Evolutionary conservation across 768 basidiomycete genomes (phyloP).

Genomic region (Podaxis carcinomalis): DNA sequence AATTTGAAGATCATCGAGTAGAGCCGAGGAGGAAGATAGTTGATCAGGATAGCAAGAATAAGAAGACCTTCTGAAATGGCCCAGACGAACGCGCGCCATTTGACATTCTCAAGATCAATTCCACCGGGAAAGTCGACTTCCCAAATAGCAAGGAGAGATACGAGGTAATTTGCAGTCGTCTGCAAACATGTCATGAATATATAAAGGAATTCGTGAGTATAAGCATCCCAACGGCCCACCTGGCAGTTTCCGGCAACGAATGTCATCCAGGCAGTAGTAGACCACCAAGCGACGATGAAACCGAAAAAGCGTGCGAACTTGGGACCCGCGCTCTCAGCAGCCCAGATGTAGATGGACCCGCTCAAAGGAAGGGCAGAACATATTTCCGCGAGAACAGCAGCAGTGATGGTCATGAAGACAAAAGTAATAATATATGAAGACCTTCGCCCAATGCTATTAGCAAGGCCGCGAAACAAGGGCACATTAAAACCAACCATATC

Average conservation of each 20-base stretch:
- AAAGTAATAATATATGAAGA: constrained; percentile 81
- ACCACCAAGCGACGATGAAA: constrained; percentile 92
- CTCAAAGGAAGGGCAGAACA: constrained; percentile 85
- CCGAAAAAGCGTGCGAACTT: constrained; percentile 85
- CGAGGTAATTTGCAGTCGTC: constrained; percentile 87
- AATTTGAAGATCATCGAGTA: constrained; percentile 80
- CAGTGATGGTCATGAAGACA: constrained; percentile 86
- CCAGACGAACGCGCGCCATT: constrained; percentile 87
- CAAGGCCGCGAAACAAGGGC: not conserved
- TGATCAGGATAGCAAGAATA: constrained; percentile 70
- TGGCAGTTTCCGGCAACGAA: constrained; percentile 88
- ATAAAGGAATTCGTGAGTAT: not conserved
- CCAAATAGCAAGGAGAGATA: constrained; percentile 80
- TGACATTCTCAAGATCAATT: constrained; percentile 60
- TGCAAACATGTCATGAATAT: constrained; percentile 23
- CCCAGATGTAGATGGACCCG: constrained; percentile 94
- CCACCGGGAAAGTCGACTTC: constrained; percentile 84
- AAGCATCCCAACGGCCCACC: constrained; percentile 32
- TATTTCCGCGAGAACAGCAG: constrained; percentile 82
- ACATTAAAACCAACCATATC: constrained; percentile 50
- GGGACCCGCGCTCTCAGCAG: constrained; percentile 86
- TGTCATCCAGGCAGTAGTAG: constrained; percentile 95
- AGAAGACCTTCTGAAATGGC: constrained; percentile 72
- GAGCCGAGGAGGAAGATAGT: constrained; percentile 73
- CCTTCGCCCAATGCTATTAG: constrained; percentile 39